Percentiles rank a stretch among this genome's conserved stretches.
Conservation (phyloP, 768 basidiomycete species). For the Trametes punicea region DNA sequence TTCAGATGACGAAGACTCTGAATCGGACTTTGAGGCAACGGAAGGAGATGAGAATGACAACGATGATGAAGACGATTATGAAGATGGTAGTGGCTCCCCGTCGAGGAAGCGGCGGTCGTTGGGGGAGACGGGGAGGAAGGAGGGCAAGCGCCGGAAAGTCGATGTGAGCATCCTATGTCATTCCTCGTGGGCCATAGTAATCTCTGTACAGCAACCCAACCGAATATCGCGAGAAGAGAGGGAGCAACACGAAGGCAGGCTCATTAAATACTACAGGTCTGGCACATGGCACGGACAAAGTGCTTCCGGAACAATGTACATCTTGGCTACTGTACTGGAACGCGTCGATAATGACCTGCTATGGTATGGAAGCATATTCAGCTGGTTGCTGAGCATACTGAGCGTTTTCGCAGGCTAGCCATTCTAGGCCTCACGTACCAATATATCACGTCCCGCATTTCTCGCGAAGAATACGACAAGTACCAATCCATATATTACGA, state of each 20-base stretch:
- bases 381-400: not conserved
- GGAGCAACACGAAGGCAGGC: conserved; percentile 52
- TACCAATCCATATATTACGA: conserved; percentile 80
- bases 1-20: conserved; percentile 61
- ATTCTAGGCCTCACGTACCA: conserved; percentile 93
- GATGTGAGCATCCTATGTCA: conserved; percentile 35
- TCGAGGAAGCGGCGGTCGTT: conserved; percentile 49
- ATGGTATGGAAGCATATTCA: conserved; percentile 56
- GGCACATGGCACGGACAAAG: conserved; percentile 91
- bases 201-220: conserved; percentile 38
- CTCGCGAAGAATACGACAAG: conserved; percentile 79
- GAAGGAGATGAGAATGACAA: conserved; percentile 40
- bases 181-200: not conserved
- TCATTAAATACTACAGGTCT: conserved; percentile 79
- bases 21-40: conserved; percentile 39
- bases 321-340: conserved; percentile 87
- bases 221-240: conserved; percentile 72
- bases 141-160: conserved; percentile 58
- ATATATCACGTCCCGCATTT: conserved; percentile 84
- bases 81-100: conserved; percentile 39
- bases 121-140: conserved; percentile 35
- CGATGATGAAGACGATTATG: conserved; percentile 45
- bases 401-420: conserved; percentile 60
- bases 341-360: conserved; percentile 91
- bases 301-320: conserved; percentile 83